These are phyloP conservation scores for Platanthera guangdongensis DNA, from an alignment of 106 monocot genomes.

Conservation along the genomic window DNA sequence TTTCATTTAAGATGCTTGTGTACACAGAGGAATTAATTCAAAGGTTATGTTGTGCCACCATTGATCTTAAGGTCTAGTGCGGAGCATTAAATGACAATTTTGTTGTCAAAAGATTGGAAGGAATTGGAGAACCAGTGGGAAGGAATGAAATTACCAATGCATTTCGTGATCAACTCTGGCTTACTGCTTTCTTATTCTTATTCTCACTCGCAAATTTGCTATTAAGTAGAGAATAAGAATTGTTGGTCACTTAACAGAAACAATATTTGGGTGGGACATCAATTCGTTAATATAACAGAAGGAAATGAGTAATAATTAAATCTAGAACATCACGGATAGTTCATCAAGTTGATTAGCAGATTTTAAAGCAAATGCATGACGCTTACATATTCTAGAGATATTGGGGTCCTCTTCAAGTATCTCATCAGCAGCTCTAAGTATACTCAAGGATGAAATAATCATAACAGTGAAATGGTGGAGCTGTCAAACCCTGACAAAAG, in stretches of 20 bases:
- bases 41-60: not conserved
- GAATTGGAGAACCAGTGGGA: not conserved
- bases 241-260: not conserved
- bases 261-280: not conserved
- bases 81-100: not conserved
- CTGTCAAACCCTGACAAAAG: no score
- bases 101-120: not conserved
- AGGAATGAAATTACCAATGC: not conserved
- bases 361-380: not conserved
- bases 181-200: not conserved
- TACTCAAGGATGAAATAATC: no score
- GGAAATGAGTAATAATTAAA: not conserved
- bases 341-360: not conserved
- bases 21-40: not conserved
- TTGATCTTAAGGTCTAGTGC: not conserved
- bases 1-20: not conserved
- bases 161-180: not conserved
- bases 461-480: no score
- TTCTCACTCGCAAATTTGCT: not conserved
- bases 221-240: not conserved
- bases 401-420: slow-evolving; percentile 83
- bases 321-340: not conserved
- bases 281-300: not conserved
- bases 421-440: slow-evolving; percentile 84
- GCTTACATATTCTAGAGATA: slow-evolving; percentile 73